A percentile compares a stretch with the other conserved stretches of the same genome.
Evolutionary conservation across 495 filamentous ascomycete species (phyloP).

Genomic region (Penicillium bialowiezense): DNA sequence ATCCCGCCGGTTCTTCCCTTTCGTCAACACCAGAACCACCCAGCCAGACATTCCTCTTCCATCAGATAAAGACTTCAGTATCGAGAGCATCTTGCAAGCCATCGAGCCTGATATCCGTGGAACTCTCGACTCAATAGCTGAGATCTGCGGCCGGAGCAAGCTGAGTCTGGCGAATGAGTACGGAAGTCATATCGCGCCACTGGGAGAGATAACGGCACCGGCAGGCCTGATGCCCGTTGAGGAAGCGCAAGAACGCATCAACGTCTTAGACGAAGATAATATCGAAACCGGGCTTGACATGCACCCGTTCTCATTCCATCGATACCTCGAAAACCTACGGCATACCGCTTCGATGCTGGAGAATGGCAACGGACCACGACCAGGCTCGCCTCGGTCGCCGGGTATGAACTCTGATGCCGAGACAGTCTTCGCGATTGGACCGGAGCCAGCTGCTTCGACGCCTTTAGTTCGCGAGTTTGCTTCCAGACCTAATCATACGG

Average conservation of each 20-base stretch:
- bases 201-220: constrained; percentile 52
- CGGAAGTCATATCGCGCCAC: constrained; percentile 59
- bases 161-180: constrained; percentile 63
- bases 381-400: constrained; percentile 10
- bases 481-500: constrained; percentile 27
- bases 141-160: constrained; percentile 61
- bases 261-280: constrained; percentile 37
- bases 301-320: constrained; percentile 31
- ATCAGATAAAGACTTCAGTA: constrained; percentile 54
- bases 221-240: constrained; percentile 40
- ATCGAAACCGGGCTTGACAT: constrained; percentile 25
- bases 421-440: neutral
- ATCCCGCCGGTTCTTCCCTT: constrained; percentile 33
- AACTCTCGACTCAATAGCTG: constrained; percentile 60
- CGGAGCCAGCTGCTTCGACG: neutral
- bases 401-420: neutral
- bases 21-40: constrained; percentile 16
- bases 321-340: constrained; percentile 30
- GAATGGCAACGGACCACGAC: neutral
- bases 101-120: constrained; percentile 56
- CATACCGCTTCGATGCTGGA: constrained; percentile 19
- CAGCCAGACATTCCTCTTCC: constrained; percentile 34
- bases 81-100: constrained; percentile 57
- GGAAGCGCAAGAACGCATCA: constrained; percentile 34
- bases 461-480: constrained; percentile 31